Base-by-base conservation (phyloP, 306 rosid species). In the Pterocarpus macrocarpus region DNA sequence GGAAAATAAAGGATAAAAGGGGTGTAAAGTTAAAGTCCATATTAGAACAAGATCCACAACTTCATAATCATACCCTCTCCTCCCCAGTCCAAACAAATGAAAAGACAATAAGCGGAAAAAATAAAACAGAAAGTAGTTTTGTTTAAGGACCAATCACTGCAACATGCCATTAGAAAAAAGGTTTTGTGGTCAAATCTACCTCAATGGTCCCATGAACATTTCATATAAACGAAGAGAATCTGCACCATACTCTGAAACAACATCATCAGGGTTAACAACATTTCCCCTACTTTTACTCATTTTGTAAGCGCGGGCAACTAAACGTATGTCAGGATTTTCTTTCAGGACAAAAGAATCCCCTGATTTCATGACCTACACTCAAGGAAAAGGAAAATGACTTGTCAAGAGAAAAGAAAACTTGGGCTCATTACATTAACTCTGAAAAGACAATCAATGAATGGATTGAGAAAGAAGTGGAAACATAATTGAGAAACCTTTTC, bases 251-350 rank as follows among this genome's bases (percentile, higher is more conserved):
- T 95, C 98, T 30, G 89, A 89, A 81, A 95, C 91, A 73, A 95
- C 94, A 45, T 91, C 98, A 75, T 95, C 99, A 43, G 98, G 98
- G 79, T 91, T 95, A 74, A 95, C 98, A 76, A 95, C 98, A 59
- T 95, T 93, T 76, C 99, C 99, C 86, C 98, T 89, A 79, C 99
- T 95, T 84, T 95, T 95, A 84, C 99, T 95, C 98, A 95, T 95
- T 88, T 95, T 91, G 82, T 95, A 91, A 81, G 99, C 76, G 3
- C 97, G 98, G 36, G 95, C 93, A 89, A 89, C 73, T 88, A 95
- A 80, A 58, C 91, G 84, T 67, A 95, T 77, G 71, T 83, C 82
- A 67, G 96, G 91, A 87, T 91, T 90, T 71, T 95, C 98, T 83
- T 93, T 95, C 89, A 95, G 36, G 81, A 93, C 91, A 88, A 90